phyloP scores from a whole-genome alignment of 1,284 basidiomycete species.

The Cerrena zonata region DNA sequence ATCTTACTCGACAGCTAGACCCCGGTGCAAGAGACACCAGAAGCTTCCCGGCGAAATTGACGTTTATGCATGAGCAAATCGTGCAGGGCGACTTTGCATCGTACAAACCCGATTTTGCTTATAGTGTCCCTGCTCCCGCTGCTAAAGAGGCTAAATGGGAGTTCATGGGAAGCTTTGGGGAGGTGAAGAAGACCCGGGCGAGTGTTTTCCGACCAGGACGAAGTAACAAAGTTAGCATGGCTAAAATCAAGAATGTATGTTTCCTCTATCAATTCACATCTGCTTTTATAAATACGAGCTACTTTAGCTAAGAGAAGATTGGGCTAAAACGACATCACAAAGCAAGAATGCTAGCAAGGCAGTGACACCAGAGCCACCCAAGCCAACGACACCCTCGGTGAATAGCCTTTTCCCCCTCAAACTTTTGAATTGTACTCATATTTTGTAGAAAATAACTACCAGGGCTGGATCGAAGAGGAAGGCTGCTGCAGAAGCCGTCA shows the following conservation, averaged over 20 bases:
- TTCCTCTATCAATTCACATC: too few species aligned
- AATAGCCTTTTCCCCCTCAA: not conserved
- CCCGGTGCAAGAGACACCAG: not conserved
- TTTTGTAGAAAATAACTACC: not conserved
- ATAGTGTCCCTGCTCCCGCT: not conserved
- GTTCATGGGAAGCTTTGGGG: not conserved
- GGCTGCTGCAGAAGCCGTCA: not conserved
- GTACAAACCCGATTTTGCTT: slow-evolving; percentile 3
- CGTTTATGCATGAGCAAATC: not conserved
- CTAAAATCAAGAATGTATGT: too few species aligned
- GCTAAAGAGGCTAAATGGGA: not conserved
- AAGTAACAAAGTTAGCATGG: not conserved
- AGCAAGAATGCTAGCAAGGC: not conserved
- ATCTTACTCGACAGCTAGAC: not conserved
- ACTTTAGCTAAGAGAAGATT: not conserved
- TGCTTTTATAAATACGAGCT: too few species aligned
- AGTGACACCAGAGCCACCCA: not conserved
- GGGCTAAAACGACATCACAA: not conserved
- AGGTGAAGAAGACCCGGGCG: not conserved
- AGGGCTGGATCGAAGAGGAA: not conserved
- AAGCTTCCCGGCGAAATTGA: not conserved
- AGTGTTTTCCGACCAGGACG: not conserved
- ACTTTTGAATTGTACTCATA: not conserved
- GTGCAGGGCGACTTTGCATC: not conserved
- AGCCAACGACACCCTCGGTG: not conserved